Percentiles rank a stretch among this genome's conserved stretches.
Conservation (phyloP, 352 stramenopile species). For the Phytophthora agathidicida region DNA sequence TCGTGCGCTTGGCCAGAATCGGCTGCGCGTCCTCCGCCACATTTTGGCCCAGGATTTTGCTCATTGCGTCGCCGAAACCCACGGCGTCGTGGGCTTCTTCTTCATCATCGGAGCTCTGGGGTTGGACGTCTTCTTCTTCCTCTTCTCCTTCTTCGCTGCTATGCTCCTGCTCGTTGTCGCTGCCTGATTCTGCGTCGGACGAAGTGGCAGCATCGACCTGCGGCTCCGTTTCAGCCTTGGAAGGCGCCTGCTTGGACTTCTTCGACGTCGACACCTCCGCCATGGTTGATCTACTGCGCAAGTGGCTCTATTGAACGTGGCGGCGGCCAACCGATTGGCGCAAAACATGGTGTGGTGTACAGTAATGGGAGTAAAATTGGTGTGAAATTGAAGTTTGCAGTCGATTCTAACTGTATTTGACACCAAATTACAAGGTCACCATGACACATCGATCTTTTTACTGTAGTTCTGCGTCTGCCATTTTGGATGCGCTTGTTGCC, state of each 20-base stretch:
- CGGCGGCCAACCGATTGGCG: slow-evolving; percentile 21
- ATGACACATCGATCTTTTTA: too few relatives aligned
- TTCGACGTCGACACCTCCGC: slow-evolving; percentile 5
- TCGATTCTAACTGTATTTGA: too few relatives aligned
- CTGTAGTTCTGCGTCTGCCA: too few relatives aligned
- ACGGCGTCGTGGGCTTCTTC: slow-evolving; percentile 61
- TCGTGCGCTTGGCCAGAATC: slow-evolving; percentile 87
- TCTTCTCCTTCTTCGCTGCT: slow-evolving; percentile 25
- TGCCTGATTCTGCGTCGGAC: slow-evolving; percentile 5
- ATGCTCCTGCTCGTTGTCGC: slow-evolving; percentile 1
- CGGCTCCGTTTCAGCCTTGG: slow-evolving; percentile 6
- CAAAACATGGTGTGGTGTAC: neutral
- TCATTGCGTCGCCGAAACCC: slow-evolving; percentile 88
- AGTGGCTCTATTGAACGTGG: neutral
- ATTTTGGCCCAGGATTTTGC: slow-evolving; percentile 83
- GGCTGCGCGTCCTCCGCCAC: slow-evolving; percentile 69
- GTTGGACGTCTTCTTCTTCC: slow-evolving; percentile 21
- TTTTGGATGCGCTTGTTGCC: too few relatives aligned
- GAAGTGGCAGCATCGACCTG: neutral
- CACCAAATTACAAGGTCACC: too few relatives aligned
- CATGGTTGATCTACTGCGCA: slow-evolving; percentile 25
- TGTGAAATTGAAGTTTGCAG: slow-evolving; percentile 16
- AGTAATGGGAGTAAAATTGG: neutral
- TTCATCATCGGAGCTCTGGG: slow-evolving; percentile 25
- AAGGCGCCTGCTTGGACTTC: neutral